A percentile compares a stretch with the other conserved stretches of the same genome.
Evolutionary conservation across 163 green algal species (phyloP).

Genomic region (Chlorella variabilis): DNA sequence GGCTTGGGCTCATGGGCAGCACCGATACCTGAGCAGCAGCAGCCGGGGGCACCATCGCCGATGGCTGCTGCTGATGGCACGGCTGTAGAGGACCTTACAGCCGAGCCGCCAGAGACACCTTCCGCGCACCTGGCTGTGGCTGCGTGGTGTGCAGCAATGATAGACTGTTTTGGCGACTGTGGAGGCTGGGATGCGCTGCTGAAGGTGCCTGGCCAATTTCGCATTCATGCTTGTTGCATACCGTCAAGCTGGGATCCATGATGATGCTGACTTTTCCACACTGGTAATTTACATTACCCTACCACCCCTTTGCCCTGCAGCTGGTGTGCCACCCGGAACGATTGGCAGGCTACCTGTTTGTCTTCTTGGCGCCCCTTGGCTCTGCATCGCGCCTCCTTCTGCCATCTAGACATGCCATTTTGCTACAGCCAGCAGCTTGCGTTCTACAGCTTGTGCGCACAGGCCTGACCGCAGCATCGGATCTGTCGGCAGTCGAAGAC

Average conservation of each 20-base stretch:
- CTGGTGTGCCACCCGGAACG: conserved; percentile 10
- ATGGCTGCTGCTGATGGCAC: neutral
- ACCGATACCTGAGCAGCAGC: neutral
- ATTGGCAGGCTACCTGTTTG: neutral
- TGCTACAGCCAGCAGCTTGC: neutral
- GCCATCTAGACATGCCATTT: neutral
- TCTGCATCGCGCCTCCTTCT: neutral
- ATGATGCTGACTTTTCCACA: no score
- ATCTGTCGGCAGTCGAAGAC: conserved; percentile 26
- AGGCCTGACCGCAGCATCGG: conserved; percentile 2
- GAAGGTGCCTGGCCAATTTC: neutral
- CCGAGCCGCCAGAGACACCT: neutral
- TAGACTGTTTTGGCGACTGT: neutral
- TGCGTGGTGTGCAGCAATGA: neutral
- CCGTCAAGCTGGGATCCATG: no score
- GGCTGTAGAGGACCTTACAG: neutral
- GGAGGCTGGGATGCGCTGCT: conserved; percentile 20
- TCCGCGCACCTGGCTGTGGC: neutral
- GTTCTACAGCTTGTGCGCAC: neutral
- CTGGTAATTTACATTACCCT: no score
- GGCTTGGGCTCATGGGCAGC: neutral
- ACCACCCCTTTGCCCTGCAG: neutral
- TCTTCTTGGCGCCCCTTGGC: conserved; percentile 6
- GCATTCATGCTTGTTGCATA: neutral
- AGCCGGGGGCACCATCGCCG: neutral